Evolutionary conservation across 1,139 yeast genomes (phyloP).

Genomic region (Yamadazyma dushanensis): DNA sequence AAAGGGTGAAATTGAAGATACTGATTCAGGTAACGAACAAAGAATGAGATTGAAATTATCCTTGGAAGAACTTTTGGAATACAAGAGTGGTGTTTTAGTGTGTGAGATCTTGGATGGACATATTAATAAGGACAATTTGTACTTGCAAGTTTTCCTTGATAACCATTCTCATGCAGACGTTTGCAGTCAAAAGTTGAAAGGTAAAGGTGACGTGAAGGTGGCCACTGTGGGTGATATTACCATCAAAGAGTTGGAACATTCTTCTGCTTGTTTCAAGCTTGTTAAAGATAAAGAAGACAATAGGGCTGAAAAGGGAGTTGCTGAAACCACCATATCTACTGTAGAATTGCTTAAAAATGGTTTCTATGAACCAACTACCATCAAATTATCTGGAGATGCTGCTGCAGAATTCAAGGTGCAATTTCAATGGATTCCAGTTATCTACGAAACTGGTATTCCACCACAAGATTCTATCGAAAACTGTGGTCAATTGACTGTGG

Average conservation of each 20-base stretch:
- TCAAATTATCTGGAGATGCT: slow-evolving; percentile 48
- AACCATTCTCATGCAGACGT: slow-evolving; percentile 64
- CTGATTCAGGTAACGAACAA: slow-evolving; percentile 36
- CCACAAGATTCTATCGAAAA: slow-evolving; percentile 74
- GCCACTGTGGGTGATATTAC: slow-evolving; percentile 71
- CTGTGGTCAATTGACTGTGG: slow-evolving; percentile 70
- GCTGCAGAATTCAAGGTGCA: slow-evolving; percentile 56
- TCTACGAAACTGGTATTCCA: slow-evolving; percentile 60
- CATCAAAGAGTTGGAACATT: slow-evolving; percentile 75
- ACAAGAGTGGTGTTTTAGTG: slow-evolving; percentile 76
- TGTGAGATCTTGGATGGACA: slow-evolving; percentile 62
- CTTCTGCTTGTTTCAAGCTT: slow-evolving; percentile 63
- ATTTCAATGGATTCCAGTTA: slow-evolving; percentile 75
- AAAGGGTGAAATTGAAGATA: slow-evolving; percentile 31
- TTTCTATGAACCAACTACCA: slow-evolving; percentile 54
- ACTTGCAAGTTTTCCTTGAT: slow-evolving; percentile 75
- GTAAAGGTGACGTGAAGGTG: slow-evolving; percentile 36
- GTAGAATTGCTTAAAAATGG: slow-evolving; percentile 65
- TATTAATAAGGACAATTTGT: slow-evolving; percentile 53
- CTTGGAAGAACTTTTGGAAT: slow-evolving; percentile 59
- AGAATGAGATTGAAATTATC: slow-evolving; percentile 55
- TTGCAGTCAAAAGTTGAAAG: slow-evolving; percentile 47
- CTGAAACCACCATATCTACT: slow-evolving; percentile 69
- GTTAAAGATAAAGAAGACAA: slow-evolving; percentile 53
- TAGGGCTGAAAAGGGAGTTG: slow-evolving; percentile 58